phyloP scores from a whole-genome alignment of 139 green algal genomes.

The Ostreobium quekettii region DNA sequence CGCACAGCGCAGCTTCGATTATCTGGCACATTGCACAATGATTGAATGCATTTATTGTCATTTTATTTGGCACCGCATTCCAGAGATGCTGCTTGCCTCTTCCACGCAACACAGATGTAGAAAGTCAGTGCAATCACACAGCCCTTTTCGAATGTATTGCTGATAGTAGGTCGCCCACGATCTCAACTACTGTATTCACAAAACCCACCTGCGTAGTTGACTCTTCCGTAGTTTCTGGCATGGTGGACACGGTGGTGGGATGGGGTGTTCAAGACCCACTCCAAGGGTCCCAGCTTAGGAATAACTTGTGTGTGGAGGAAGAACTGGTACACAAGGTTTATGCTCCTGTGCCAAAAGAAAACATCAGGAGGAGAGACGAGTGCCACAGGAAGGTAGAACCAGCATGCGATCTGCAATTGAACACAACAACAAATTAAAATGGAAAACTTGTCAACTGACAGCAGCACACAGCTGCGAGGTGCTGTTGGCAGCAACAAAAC shows the following conservation, averaged over 20 bases:
- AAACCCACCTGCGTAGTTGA: background rate
- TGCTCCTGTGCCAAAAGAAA: background rate
- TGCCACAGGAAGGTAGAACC: background rate
- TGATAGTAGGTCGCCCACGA: no score
- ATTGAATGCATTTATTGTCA: background rate
- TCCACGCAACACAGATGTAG: no score
- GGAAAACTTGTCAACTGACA: background rate
- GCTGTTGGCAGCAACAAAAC: no score
- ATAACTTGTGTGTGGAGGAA: slow-evolving; percentile 27
- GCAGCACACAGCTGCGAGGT: no score
- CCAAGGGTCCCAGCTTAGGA: slow-evolving; percentile 17
- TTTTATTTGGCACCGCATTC: background rate
- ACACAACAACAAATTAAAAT: background rate
- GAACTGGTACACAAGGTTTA: slow-evolving; percentile 21
- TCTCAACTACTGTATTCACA: no score
- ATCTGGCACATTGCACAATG: background rate
- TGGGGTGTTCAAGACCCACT: slow-evolving; percentile 22
- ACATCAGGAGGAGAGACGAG: background rate
- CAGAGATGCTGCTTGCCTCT: no score
- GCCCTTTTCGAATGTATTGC: no score
- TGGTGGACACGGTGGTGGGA: slow-evolving; percentile 30
- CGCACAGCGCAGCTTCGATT: no score
- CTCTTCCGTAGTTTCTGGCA: slow-evolving; percentile 26
- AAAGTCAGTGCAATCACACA: no score
- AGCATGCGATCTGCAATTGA: background rate